Evolutionary conservation across 768 basidiomycete species (phyloP), one percentile per base, ranked within the genome.

Genomic region (Clathrus columnatus): DNA sequence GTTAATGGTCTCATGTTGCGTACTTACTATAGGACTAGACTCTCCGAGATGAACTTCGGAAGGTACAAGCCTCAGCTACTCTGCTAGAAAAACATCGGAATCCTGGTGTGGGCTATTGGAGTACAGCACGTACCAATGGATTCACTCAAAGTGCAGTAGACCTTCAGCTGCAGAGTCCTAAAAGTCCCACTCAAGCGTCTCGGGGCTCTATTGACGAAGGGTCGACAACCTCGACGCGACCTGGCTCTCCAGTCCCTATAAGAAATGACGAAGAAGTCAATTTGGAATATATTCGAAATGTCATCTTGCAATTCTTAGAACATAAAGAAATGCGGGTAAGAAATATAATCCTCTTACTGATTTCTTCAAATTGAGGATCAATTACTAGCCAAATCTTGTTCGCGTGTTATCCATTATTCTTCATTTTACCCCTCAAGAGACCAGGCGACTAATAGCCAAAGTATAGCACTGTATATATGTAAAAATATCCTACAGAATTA

Each of bases 271-370:
- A 95, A 65, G 95, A 95, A 59, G 80, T 98, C 53, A 98, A 95
- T 64, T 72, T 95, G 7, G 96, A 98, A 70, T 99, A 99, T 69
- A 69, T 99, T 46, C 78, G 96, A 56, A 98, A 98, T 68, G 88
- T 98, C 28, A 91, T 98, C 55, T 68, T 99, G 46, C 96, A 98
- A 67, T 99, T 99, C 73, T 75, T 99, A 49, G 96, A 99, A 67
- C 90, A 97, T 71, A 93, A 95, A 67, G 93, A 98, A 68, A 97
- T 97, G 93, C 79, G 96, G 71, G 93, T 93, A 65, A 67, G 90
- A 73, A 41, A 4, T 7, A 5, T 23, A 30, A 14, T 51, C 6
- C 53, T 36, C 26, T 36, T 4, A 28, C 48, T 7, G 30, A 41
- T 20, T 11, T 60, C 54, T 56, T 57, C 57, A 14, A 63, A 23